Conservation (phyloP, 2,329 filamentous ascomycete species). For the Neonectria coccinea region DNA sequence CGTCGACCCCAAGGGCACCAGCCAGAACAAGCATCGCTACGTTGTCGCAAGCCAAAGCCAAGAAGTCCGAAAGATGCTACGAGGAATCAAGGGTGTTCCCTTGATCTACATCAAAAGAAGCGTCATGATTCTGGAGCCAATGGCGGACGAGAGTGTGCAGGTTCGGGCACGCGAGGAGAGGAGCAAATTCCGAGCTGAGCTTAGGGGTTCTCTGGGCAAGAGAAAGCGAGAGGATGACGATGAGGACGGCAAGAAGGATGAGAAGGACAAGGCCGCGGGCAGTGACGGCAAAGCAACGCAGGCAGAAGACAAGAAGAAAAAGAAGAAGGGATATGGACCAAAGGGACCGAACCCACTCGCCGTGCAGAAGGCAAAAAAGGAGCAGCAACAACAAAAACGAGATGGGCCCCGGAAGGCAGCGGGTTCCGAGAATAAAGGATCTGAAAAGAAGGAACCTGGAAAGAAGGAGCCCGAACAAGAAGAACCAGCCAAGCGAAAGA, state of each 20-base stretch:
- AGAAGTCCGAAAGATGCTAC: constrained; percentile 71
- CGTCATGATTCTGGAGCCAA: constrained; percentile 79
- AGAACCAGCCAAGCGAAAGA: constrained; percentile 47
- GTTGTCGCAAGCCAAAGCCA: constrained; percentile 80
- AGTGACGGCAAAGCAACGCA: constrained; percentile 23
- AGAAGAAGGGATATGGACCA: constrained; percentile 68
- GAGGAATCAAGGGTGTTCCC: constrained; percentile 77
- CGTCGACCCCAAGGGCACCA: constrained; percentile 79
- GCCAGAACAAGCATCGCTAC: constrained; percentile 82
- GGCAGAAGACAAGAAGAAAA: constrained; percentile 60
- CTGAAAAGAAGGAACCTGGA: constrained; percentile 33
- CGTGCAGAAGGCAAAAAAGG: constrained; percentile 75
- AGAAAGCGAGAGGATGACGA: constrained; percentile 63
- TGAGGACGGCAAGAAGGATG: constrained; percentile 47
- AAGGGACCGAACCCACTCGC: constrained; percentile 79
- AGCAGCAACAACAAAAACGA: constrained; percentile 61
- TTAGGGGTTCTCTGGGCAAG: constrained; percentile 66
- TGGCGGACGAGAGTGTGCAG: constrained; percentile 74
- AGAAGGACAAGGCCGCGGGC: constrained; percentile 29
- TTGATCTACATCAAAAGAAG: constrained; percentile 82
- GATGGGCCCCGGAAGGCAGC: constrained; percentile 50
- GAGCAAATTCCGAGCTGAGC: constrained; percentile 77
- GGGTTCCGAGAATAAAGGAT: constrained; percentile 43
- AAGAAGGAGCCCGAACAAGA: constrained; percentile 43
- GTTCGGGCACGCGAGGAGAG: constrained; percentile 76